These are phyloP conservation scores for Prunella vulgaris DNA, from an alignment of 257 asterid genomes.

Conservation along the genomic window DNA sequence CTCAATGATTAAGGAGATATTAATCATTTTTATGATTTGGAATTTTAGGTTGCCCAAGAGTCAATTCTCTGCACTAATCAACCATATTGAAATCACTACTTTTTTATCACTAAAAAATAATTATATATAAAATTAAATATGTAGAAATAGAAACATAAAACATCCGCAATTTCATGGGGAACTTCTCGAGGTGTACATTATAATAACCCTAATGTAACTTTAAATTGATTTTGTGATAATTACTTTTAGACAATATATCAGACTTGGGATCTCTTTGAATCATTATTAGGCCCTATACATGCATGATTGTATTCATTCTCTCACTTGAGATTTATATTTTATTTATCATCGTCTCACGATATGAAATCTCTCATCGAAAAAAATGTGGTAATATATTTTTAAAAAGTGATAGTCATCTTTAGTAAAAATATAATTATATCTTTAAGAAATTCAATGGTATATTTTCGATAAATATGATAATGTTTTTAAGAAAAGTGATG, in stretches of 20 bases:
- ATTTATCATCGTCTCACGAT: too few relatives aligned
- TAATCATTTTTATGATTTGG: background rate
- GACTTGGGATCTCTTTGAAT: background rate
- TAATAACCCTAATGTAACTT: background rate
- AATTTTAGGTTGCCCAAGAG: background rate
- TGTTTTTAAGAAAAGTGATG: too few relatives aligned
- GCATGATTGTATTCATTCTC: background rate
- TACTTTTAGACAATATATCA: background rate
- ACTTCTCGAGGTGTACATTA: background rate
- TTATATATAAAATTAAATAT: too few relatives aligned
- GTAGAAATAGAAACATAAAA: background rate
- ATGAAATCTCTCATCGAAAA: too few relatives aligned
- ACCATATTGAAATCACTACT: background rate
- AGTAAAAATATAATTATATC: too few relatives aligned
- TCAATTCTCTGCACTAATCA: background rate
- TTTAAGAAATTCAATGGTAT: too few relatives aligned
- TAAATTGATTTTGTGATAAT: background rate
- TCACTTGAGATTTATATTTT: background rate
- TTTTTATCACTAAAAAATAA: background rate
- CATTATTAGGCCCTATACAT: background rate
- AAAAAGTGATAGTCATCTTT: too few relatives aligned
- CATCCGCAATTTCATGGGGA: background rate
- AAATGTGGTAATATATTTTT: too few relatives aligned
- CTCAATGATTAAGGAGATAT: constrained; percentile 22
- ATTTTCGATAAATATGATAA: too few relatives aligned